Percentiles rank a stretch among this genome's conserved stretches.
Evolutionary conservation across 306 rosid genomes (phyloP).

Genomic region (Herpetospermum pedunculosum): DNA sequence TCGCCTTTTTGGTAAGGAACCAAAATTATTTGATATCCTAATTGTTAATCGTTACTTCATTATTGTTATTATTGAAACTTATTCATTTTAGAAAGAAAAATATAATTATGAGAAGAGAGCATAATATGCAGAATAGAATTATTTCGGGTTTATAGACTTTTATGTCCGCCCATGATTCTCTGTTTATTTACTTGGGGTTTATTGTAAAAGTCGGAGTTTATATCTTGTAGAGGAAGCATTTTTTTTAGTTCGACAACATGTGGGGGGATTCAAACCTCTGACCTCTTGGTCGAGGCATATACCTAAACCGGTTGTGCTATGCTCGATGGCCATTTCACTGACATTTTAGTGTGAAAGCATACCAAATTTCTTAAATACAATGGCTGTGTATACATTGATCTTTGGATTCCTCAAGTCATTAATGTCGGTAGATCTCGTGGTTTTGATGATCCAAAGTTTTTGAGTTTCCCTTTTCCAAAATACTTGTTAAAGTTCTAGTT

Average conservation of each 20-base stretch:
- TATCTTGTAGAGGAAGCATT: too few relatives aligned
- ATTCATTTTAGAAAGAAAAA: not conserved
- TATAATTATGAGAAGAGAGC: not conserved
- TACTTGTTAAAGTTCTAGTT: not conserved
- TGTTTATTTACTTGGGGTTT: not conserved
- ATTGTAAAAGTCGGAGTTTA: not conserved
- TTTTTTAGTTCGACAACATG: too few relatives aligned
- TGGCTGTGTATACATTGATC: not conserved
- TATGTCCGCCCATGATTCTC: not conserved
- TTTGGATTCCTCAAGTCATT: not conserved
- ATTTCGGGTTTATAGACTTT: not conserved
- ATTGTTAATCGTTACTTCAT: not conserved
- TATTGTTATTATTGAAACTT: not conserved
- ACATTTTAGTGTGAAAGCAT: not conserved
- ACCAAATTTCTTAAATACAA: not conserved
- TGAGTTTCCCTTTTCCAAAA: not conserved
- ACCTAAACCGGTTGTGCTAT: too few relatives aligned
- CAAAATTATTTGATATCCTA: not conserved
- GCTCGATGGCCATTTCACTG: too few relatives aligned
- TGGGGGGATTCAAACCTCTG: too few relatives aligned
- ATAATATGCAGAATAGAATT: not conserved
- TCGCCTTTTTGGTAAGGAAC: conserved; percentile 60
- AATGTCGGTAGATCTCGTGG: not conserved
- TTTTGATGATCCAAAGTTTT: not conserved
- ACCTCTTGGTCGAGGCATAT: too few relatives aligned